Evolutionary conservation across 345 rosid genomes (phyloP), one percentile per base, ranked within the genome.

Genomic region (Raphanus sativus): DNA sequence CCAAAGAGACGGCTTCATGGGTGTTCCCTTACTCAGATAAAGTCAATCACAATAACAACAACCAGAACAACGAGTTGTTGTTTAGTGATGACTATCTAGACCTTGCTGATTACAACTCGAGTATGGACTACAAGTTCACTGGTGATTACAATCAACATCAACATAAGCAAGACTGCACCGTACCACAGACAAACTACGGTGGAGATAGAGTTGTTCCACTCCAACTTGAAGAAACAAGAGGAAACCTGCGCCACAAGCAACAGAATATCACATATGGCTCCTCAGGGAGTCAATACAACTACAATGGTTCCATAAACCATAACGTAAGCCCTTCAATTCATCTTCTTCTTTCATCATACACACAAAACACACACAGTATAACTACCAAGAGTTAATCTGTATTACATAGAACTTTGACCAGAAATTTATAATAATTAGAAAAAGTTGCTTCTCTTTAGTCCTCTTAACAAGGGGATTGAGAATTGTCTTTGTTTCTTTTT

Each of bases 191-290:
- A 83, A 85, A 70, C 77, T 83, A 81, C 62, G 83, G 83, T 2
- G 90, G 89, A 30, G 97, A 90, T 50, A 76, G 95, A 69, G 85
- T 88, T 62, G 97, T 92, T 64, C 98, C 98, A 0, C 84, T 85
- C 68, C 85, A 85, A 68, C 42, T 80, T 68, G 74, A 75, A 67
- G 87, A 85, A 64, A 77, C 66, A 17, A 86, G 68, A 54, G 82
- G 83, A 60, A 86, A 79, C 63, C 69, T 81, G 74, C 30, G 21
- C 86, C 77, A 70, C 82, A 70, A 70, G 81, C 84, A 76, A 42
- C 90, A 81, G 5, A 81, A 59, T 62, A 80, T 85, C 71, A 89
- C 85, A 4, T 80, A 77, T 74, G 89, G 85, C 58, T 71, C 88
- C 73, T 83, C 90, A 17, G 83, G 82, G 78, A 36, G 79, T 66